Percentiles rank a stretch among this genome's conserved stretches.
phyloP scores from a whole-genome alignment of 1,284 basidiomycete genomes.

The Stygiomarasmius scandens region DNA sequence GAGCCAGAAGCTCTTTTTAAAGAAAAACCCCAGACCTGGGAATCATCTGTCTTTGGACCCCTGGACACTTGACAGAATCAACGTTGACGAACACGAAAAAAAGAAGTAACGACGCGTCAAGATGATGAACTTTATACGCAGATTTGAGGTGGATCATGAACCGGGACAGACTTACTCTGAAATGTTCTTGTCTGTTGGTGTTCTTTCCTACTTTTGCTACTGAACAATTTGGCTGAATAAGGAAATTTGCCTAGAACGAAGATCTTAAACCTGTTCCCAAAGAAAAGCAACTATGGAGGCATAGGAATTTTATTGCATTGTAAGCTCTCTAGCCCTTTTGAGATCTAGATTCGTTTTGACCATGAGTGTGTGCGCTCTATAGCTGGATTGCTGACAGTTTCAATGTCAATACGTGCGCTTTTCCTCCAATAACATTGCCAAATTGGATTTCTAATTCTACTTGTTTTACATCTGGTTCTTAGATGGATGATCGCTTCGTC shows the following conservation, averaged over 20 bases:
- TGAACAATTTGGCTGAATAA: too few species aligned
- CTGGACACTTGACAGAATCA: too few species aligned
- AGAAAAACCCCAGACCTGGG: too few species aligned
- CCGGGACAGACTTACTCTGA: conserved; percentile 51
- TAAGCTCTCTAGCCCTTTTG: too few species aligned
- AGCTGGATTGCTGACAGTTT: conserved; percentile 84
- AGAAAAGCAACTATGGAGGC: conserved; percentile 61
- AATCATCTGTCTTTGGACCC: too few species aligned
- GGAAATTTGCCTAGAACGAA: conserved; percentile 69
- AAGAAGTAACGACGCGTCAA: too few species aligned
- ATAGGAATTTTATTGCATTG: conserved; percentile 69
- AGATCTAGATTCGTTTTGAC: too few species aligned
- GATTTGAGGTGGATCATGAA: conserved; percentile 54
- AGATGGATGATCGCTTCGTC: conserved; percentile 81
- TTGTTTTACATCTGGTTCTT: conserved; percentile 10
- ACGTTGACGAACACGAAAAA: too few species aligned
- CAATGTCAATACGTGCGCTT: conserved; percentile 76
- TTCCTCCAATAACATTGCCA: conserved; percentile 14
- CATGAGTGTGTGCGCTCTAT: too few species aligned
- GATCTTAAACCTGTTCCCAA: conserved; percentile 63
- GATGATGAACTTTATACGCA: conserved; percentile 22
- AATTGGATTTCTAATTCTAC: too few species aligned
- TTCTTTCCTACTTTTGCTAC: conserved; percentile 6
- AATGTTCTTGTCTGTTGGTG: conserved; percentile 55
- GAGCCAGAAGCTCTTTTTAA: too few species aligned